Evolutionary conservation across 2,329 filamentous ascomycete species (phyloP).

Genomic region (Rutstroemia sp.): DNA sequence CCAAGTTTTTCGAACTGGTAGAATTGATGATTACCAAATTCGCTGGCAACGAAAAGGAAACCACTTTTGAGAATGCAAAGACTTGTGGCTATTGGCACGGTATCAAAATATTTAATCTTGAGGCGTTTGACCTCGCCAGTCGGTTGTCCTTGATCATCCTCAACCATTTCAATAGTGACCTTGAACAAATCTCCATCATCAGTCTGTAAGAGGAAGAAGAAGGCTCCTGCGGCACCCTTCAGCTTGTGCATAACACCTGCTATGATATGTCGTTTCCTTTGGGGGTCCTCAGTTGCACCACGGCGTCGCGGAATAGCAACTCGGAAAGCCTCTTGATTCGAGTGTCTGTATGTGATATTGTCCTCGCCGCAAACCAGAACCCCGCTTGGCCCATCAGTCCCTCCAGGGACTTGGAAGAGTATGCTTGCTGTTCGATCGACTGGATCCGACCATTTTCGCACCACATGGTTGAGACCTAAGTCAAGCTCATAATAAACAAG

Average conservation of each 20-base stretch:
- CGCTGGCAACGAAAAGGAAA: conserved; percentile 86
- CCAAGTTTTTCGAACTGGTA: conserved; percentile 98
- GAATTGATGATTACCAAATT: conserved; percentile 88
- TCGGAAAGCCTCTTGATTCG: conserved; percentile 82
- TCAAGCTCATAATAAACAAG: conserved; percentile 98
- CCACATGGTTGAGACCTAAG: conserved; percentile 92
- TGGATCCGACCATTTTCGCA: conserved; percentile 90
- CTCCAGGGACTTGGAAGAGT: conserved; percentile 92
- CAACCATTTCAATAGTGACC: conserved; percentile 83
- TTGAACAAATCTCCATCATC: conserved; percentile 99
- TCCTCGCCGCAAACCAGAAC: conserved; percentile 93
- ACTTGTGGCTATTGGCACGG: conserved; percentile 78
- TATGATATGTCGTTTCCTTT: conserved; percentile 79
- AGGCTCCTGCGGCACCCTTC: conserved; percentile 71
- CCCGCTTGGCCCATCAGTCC: conserved; percentile 86
- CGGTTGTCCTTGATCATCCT: conserved; percentile 68
- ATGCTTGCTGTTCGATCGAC: conserved; percentile 86
- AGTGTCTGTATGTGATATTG: conserved; percentile 94
- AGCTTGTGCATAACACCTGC: conserved; percentile 97
- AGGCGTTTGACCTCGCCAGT: conserved; percentile 76
- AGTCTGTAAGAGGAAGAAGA: conserved; percentile 93
- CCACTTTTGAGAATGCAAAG: conserved; percentile 93
- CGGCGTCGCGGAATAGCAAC: conserved; percentile 82
- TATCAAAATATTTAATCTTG: conserved; percentile 97
- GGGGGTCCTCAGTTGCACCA: conserved; percentile 85